Evolutionary conservation across 2,329 filamentous ascomycete genomes (phyloP), one percentile per base, ranked within the genome.

Genomic region (Trichophyton mentagrophytes): DNA sequence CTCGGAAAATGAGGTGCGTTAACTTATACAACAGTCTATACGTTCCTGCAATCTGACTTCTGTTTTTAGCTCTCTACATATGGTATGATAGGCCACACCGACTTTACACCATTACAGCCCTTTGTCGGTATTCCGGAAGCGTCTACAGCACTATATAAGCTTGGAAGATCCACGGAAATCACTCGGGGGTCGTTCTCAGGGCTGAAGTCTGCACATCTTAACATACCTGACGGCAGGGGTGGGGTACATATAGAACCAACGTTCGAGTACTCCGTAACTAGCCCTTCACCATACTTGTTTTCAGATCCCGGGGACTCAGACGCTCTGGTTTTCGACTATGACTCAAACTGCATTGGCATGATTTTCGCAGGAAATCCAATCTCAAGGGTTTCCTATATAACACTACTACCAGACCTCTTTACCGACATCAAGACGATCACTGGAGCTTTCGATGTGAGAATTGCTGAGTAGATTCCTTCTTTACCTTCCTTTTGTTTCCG

Each of bases 311-410:
- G 57, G 11, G 60, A 61, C 7, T 56, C 42, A 2, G 60, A 55
- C 15, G 55, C 60, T 2, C n/a, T 53, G n/a, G 40, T 61, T 20
- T 61, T 61, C n/a, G 60, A 61, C 8, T n/a, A 17, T 11, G 8
- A 20, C 1, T 15, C 15, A 9, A 53, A 61, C 11, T 61, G 58
- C 20, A 33, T 61, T 11, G 60, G 60, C 3, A 36, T 61, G 13
- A 11, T 61, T 17, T 61, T 61, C 42, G 60, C 60, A 1, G 46
- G 60, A 13, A 36, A 30, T 40, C 15, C 33, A 20, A 20, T 15
- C 8, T 36, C 57, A 15, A 51, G 38, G 13, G 47, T 30, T 17
- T 8, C 47, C 27, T 61, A 61, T 17, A 49, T 61, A 20, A 61
- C 57, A 5, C 38, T 58, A 7, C 42, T 47, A 20, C 42, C 36